phyloP scores from a whole-genome alignment of 768 basidiomycete genomes.

The Lactarius hengduanensis region DNA sequence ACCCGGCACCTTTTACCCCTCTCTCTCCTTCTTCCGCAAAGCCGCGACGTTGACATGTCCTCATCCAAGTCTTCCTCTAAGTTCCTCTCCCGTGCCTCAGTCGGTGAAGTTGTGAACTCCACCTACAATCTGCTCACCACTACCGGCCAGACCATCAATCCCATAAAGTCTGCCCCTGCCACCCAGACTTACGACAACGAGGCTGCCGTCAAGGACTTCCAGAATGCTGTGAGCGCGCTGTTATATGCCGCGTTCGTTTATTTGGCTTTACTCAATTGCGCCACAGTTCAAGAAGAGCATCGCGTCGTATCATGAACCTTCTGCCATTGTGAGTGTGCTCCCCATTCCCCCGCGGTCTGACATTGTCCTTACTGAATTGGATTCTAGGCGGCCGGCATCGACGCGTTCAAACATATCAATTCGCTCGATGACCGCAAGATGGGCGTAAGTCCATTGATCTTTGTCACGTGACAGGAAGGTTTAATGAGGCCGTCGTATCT shows the following conservation, averaged over 20 bases:
- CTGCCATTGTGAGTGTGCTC: constrained; percentile 3
- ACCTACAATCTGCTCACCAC: neutral
- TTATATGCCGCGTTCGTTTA: neutral
- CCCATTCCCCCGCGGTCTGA: no score
- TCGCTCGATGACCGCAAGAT: constrained; percentile 77
- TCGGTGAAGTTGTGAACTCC: neutral
- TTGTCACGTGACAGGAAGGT: neutral
- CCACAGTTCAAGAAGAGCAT: constrained; percentile 18
- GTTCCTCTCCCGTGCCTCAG: constrained; percentile 15
- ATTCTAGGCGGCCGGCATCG: constrained; percentile 56
- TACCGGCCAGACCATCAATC: neutral
- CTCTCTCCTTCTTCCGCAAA: neutral
- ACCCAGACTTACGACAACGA: constrained; percentile 6
- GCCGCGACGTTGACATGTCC: neutral
- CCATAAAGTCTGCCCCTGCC: neutral
- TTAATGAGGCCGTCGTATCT: neutral
- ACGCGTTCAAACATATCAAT: constrained; percentile 56
- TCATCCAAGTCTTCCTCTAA: constrained; percentile 5
- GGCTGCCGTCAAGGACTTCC: constrained; percentile 9
- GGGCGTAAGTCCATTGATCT: constrained; percentile 46
- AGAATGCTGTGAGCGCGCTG: constrained; percentile 4
- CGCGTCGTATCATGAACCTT: constrained; percentile 11
- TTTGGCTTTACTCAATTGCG: neutral
- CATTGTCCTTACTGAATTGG: neutral
- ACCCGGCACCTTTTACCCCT: neutral